Evolutionary conservation across 192 early-diverging fungal genomes (phyloP), one percentile per base, ranked within the genome.

Genomic region (Backusella australiensis): DNA sequence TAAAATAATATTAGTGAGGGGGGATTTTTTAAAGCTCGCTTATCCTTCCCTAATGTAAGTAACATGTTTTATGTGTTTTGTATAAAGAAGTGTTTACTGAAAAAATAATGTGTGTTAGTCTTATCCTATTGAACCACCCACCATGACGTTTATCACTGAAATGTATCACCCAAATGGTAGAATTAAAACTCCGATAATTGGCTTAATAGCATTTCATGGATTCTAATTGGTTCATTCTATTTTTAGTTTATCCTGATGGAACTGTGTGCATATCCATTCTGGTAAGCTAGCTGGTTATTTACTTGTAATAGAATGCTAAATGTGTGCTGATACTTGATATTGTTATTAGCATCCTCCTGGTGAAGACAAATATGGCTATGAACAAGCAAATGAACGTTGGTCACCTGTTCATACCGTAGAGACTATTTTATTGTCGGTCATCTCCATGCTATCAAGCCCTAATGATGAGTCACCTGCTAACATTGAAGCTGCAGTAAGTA

Each of bases 401-500:
- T 87, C 90, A 26, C 96, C 97, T n/a, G 92, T 96, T 23, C 96
- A 97, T 85, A 96, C 95, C 2, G 96, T 98, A 38, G 95, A 98
- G 82, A 93, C 95, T 12, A 96, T 99, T 71, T 81, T 98, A 35
- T 67, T 98, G 29, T 93, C 91, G 72, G 95, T 99, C 15, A 93
- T 97, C 32, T 91, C 92, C 39, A 97, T 99, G 96, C 86, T 99
- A 15, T 92, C 90, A 34, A 87, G 86, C 39, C 97, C 97, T 26
- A 99, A 99, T 84, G 94, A 95, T 80, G 95, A 99, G 75, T 94
- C 93, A 29, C 96, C 97, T 8, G 96, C 98, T 12, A 98, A 99
- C 75, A 85, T 96, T 21, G 95, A 98, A 71, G 96, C 98, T 1
- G 96, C 96, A n/a, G 91, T 94, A 87, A 82, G 89, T 81, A 26